A percentile compares a stretch with the other conserved stretches of the same genome.
Evolutionary conservation across 495 filamentous ascomycete genomes (phyloP).

Genomic region (Gamarada debralockiae): DNA sequence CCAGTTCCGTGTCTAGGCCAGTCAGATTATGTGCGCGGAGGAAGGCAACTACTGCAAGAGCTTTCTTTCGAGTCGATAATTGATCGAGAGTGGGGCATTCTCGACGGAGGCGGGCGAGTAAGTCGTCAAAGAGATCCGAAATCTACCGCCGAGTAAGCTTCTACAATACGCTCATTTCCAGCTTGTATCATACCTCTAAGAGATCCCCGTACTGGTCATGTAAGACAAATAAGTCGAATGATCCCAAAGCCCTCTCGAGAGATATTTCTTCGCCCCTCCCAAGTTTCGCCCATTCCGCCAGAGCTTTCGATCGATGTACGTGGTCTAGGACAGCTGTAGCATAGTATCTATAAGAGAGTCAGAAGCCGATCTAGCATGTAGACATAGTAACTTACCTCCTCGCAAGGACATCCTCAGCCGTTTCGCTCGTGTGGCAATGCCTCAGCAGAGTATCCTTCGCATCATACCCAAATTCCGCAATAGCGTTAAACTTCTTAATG

Average conservation of each 20-base stretch:
- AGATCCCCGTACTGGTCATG: conserved; percentile 66
- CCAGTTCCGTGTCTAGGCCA: conserved; percentile 57
- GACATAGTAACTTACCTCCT: conserved; percentile 54
- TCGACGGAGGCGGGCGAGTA: conserved; percentile 49
- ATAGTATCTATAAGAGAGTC: conserved; percentile 56
- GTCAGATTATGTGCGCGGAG: conserved; percentile 61
- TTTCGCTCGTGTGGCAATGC: conserved; percentile 54
- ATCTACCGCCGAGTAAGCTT: conserved; percentile 40
- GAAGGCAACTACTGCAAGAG: conserved; percentile 61
- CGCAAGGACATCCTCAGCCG: conserved; percentile 71
- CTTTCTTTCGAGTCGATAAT: conserved; percentile 58
- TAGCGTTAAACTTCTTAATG: conserved; percentile 61
- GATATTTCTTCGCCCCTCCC: conserved; percentile 45
- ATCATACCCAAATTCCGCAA: conserved; percentile 76
- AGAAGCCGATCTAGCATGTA: not conserved
- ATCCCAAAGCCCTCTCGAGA: conserved; percentile 71
- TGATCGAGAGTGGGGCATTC: conserved; percentile 45
- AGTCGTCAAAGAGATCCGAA: conserved; percentile 53
- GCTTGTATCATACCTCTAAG: conserved; percentile 52
- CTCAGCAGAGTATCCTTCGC: conserved; percentile 78
- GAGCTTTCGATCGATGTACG: conserved; percentile 76
- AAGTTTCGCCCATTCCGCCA: conserved; percentile 69
- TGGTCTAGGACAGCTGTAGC: conserved; percentile 66
- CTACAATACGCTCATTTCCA: not conserved
- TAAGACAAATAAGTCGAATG: conserved; percentile 85